phyloP scores from a whole-genome alignment of 495 filamentous ascomycete species.

The Trichoderma reesei region DNA sequence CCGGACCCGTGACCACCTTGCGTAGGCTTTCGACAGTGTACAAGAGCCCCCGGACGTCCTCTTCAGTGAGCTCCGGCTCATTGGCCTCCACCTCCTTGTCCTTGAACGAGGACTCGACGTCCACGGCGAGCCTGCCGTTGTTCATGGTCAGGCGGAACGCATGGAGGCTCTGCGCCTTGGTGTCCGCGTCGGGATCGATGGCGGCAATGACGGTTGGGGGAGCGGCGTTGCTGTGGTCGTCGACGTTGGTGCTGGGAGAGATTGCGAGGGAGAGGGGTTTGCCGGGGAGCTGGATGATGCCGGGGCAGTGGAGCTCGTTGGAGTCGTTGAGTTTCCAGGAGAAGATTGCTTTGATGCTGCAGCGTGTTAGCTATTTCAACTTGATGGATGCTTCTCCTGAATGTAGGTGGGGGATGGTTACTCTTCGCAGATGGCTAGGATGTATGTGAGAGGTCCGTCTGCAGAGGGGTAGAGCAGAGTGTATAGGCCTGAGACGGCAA shows the following conservation, averaged over 20 bases:
- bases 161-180: background rate
- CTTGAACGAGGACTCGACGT: conserved; percentile 11
- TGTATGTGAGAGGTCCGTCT: conserved; percentile 17
- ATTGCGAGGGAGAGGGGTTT: conserved; percentile 51
- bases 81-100: conserved; percentile 16
- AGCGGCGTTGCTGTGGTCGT: conserved; percentile 10
- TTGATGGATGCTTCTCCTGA: background rate
- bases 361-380: conserved; percentile 4
- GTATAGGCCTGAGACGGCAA: conserved; percentile 43
- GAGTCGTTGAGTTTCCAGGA: conserved; percentile 39
- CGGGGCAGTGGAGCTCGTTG: conserved; percentile 33
- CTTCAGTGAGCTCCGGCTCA: conserved; percentile 21
- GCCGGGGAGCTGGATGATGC: conserved; percentile 42
- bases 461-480: conserved; percentile 20
- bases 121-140: conserved; percentile 5
- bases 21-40: conserved; percentile 66
- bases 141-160: conserved; percentile 3
- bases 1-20: conserved; percentile 36
- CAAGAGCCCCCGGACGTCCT: conserved; percentile 46
- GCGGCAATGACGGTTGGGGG: conserved; percentile 40
- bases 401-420: conserved; percentile 25
- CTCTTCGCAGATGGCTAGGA: conserved; percentile 63
- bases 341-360: conserved; percentile 53
- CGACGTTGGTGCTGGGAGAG: background rate
- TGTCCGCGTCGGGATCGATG: conserved; percentile 35